Base-by-base conservation (phyloP, 495 filamentous ascomycete genomes). In the Xylaria telfairii region DNA sequence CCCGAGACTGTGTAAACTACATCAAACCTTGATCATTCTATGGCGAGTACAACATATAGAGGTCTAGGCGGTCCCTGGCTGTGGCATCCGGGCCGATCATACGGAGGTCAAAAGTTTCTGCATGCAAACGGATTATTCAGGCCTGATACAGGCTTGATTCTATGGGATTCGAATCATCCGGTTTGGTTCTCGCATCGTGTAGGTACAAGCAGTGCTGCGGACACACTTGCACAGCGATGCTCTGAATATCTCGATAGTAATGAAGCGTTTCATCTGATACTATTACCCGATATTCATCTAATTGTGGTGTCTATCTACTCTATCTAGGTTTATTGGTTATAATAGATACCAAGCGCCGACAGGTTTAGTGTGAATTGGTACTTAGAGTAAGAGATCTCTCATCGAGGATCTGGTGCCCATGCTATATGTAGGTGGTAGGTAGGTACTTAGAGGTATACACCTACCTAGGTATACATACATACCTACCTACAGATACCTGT, bases 1-100 rank as follows among this genome's bases (percentile, higher is more conserved):
- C 84, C 84, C 41, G 84, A 80, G 76, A 82, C 82, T 49, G 77
- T 85, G 42, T 86, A 83, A 71, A 63, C 21, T 57, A 47, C 53
- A 60, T 21, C 41, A 56, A 57, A 54, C 13, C 26, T 24, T 41
- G 24, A 59, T 44, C 32, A 39, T 41, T 60, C 54, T 41, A 32
- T 10, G 42, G 21, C 54, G 37, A 28, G 41, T 61, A 60, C 51
- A 60, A 26, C 62, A 61, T 53, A 57, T 67, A 71, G 63, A 71
- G 64, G 63, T 59, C 28, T 24, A 24, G 57, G 41, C 19, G 53
- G 56, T 28, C 21, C 37, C 26, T 24, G 61, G 64, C 37, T 49
- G 37, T 34, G 49, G 51, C 64, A 67, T 44, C 7, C 19, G 24
- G 61, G 54, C 46, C 65, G 24, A 49, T 66, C 63, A 66, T 47